Evolutionary conservation across 2,329 filamentous ascomycete species (phyloP).

Genomic region (Lasiodiplodia theobromae): DNA sequence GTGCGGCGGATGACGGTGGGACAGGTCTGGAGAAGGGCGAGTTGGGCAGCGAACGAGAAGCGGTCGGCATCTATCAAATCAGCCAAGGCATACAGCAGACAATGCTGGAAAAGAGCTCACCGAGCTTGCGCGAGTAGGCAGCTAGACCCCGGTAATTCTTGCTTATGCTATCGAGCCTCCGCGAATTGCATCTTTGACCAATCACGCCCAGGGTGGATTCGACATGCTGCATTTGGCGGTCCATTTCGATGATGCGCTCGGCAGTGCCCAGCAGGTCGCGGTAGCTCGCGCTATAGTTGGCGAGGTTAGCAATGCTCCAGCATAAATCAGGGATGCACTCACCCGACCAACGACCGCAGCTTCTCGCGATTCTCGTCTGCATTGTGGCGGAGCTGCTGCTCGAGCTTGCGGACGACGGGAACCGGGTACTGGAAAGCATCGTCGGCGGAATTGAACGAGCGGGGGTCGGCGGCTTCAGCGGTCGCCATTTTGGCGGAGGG

Average conservation of each 20-base stretch:
- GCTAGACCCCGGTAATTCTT: constrained; percentile 63
- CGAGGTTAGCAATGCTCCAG: background rate
- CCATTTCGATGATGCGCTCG: constrained; percentile 93
- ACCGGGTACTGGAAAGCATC: constrained; percentile 73
- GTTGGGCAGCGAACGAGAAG: constrained; percentile 61
- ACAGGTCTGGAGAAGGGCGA: constrained; percentile 65
- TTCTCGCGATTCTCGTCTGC: constrained; percentile 70
- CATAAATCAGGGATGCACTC: constrained; percentile 37
- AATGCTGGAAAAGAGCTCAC: constrained; percentile 38
- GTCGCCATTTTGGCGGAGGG: constrained; percentile 53
- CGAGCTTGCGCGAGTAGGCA: constrained; percentile 49
- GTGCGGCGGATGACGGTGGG: constrained; percentile 61
- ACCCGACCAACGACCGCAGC: constrained; percentile 71
- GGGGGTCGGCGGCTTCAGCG: constrained; percentile 62
- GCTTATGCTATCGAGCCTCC: constrained; percentile 70
- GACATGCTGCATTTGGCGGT: constrained; percentile 74
- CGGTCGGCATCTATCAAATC: constrained; percentile 48
- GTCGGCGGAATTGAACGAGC: constrained; percentile 66
- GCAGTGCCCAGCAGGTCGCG: constrained; percentile 90
- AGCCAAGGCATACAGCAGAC: background rate
- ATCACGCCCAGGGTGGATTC: constrained; percentile 75
- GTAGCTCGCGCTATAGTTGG: constrained; percentile 68
- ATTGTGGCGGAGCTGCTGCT: constrained; percentile 68
- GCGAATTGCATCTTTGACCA: constrained; percentile 78
- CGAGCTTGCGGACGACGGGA: constrained; percentile 67